phyloP scores from a whole-genome alignment of 2,329 filamentous ascomycete species.

The Colletotrichum godetiae region DNA sequence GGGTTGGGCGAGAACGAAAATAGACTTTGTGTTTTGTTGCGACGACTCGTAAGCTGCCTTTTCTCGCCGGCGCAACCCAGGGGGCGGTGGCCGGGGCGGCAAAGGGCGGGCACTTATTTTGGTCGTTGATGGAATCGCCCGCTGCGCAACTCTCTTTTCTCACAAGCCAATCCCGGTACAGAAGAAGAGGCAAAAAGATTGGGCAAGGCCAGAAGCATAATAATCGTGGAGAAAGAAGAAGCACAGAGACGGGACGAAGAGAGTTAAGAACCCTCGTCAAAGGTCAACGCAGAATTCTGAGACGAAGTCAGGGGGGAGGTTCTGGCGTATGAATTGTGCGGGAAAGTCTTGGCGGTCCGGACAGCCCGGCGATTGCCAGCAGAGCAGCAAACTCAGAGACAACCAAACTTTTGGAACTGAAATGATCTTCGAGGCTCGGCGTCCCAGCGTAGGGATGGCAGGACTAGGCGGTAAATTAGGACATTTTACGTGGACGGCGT shows the following conservation, averaged over 20 bases:
- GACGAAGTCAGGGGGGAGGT: conserved; percentile 9
- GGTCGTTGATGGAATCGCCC: not conserved
- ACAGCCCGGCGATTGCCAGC: not conserved
- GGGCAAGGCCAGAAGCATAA: not conserved
- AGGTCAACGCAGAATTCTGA: not conserved
- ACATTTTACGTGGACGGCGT: not conserved
- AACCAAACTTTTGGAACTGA: not conserved
- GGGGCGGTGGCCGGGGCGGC: not conserved
- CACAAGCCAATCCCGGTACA: not conserved
- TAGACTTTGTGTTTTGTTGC: conserved; percentile 29
- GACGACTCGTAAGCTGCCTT: conserved; percentile 21
- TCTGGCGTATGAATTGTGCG: not conserved
- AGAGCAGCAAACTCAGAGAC: not conserved
- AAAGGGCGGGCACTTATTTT: not conserved
- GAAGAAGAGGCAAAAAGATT: not conserved
- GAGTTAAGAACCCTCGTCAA: not conserved
- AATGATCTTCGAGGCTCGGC: not conserved
- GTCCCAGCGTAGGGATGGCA: conserved; percentile 8
- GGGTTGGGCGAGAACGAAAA: not conserved
- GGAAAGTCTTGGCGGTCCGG: conserved; percentile 15
- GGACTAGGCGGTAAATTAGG: not conserved
- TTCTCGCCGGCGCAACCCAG: not conserved
- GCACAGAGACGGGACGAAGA: conserved; percentile 7
- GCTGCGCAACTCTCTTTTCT: not conserved
- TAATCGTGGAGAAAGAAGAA: not conserved